Base-by-base conservation (phyloP, 805 yeast species). In the Saturnispora saitoi region DNA sequence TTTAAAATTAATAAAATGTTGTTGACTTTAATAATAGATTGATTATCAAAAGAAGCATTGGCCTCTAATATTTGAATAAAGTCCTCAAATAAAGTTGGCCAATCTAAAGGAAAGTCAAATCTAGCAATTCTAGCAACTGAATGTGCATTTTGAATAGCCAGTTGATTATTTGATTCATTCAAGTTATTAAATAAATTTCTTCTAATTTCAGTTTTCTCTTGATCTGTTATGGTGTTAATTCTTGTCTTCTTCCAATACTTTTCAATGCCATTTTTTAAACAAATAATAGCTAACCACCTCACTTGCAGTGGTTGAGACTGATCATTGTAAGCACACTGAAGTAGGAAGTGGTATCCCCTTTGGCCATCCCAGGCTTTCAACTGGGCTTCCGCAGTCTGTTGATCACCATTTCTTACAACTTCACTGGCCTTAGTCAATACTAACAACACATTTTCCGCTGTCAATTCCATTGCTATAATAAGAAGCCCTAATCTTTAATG, bases 221-320 rank as follows among this genome's bases (percentile, higher is more conserved):
- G 87, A 42, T 73, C 75, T 2, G 73, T 54, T 17, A 83, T 73
- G 0, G 78, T 70, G 53, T 63, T 60, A 31, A 71, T 66, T 17
- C 86, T 71, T 0, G 87, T 71, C 1, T 82, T 70, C 50, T 96
- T 71, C 98, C 99, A 91, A 58, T 78, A 79, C 59, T 77, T 79
- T 15, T 87, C 95, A 19, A 88, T 71, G 1, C 95, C 95, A 63
- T 91, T 91, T 60, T 93, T 91, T 65, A 91, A 80, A 54, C 84
- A 85, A 38, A 91, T 91, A 1, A 88, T 73, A 0, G 95, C 89
- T 24, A 90, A 68, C 95, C 96, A 89, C 58, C 98, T 71, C 7
- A 80, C 69, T 50, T 84, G 86, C 29, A 83, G 64, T 0, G 89
- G 75, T 15, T 77, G 56, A 0, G 79, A 72, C 3, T 70, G 60